Evolutionary conservation across 106 monocot genomes (phyloP).

Genomic region (Platanthera guangdongensis): DNA sequence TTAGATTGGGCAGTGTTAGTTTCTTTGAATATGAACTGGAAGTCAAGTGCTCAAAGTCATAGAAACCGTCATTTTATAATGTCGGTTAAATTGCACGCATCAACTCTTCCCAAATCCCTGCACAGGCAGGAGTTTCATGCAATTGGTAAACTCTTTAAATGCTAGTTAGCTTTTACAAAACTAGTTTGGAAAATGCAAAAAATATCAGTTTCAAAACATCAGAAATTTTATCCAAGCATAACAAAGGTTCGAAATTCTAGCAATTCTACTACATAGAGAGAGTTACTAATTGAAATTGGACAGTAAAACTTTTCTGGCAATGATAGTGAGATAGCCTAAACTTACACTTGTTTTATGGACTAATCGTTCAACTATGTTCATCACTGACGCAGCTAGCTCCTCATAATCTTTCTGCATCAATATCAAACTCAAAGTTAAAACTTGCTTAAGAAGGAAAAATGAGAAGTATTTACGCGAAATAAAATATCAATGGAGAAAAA

Average conservation of each 20-base stretch:
- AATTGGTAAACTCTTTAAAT: neutral
- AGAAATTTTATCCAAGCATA: too few relatives aligned
- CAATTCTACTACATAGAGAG: neutral
- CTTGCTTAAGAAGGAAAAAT: neutral
- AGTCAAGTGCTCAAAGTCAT: neutral
- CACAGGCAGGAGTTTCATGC: neutral
- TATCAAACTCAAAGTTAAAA: neutral
- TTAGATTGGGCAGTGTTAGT: neutral
- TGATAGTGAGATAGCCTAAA: neutral
- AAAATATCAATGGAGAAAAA: slow-evolving; percentile 22
- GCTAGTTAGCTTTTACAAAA: neutral
- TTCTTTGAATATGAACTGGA: neutral
- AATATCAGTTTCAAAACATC: neutral
- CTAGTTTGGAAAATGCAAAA: neutral
- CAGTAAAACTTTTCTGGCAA: neutral
- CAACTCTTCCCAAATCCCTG: neutral
- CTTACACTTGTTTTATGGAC: slow-evolving; percentile 91
- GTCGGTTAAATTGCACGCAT: neutral
- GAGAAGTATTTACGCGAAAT: neutral
- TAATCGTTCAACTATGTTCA: slow-evolving; percentile 84
- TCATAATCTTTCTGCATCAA: slow-evolving; percentile 82
- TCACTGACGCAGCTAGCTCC: slow-evolving; percentile 71
- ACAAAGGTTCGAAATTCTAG: neutral
- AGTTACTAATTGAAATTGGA: neutral
- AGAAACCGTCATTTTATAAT: neutral